A percentile compares a stretch with the other conserved stretches of the same genome.
phyloP scores from a whole-genome alignment of 176 grass and related monocot genomes.

The Hordeum vulgare region DNA sequence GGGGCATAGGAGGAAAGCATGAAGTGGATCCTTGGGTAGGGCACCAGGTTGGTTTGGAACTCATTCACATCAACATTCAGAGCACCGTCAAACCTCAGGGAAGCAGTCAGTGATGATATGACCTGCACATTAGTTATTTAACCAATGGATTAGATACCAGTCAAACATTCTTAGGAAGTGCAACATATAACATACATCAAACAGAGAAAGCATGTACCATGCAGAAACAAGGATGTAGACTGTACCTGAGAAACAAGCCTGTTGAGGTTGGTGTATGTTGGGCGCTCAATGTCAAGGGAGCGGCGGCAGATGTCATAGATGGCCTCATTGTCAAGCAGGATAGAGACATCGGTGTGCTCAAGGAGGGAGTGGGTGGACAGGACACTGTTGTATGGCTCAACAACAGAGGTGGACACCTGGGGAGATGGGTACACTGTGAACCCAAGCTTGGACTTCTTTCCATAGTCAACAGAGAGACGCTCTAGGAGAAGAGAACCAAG shows the following conservation, averaged over 20 bases:
- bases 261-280: slow-evolving; percentile 39
- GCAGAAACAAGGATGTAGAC: neutral
- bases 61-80: slow-evolving; percentile 42
- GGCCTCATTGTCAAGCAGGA: slow-evolving; percentile 28
- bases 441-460: slow-evolving; percentile 48
- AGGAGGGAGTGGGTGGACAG: slow-evolving; percentile 47
- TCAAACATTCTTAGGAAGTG: neutral
- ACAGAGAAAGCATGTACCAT: neutral
- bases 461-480: slow-evolving; percentile 42
- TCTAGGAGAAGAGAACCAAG: slow-evolving; percentile 45
- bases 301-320: slow-evolving; percentile 37
- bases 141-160: neutral
- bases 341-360: slow-evolving; percentile 36
- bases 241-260: slow-evolving; percentile 32
- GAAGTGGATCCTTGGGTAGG: slow-evolving; percentile 48
- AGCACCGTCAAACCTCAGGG: slow-evolving; percentile 46
- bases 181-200: neutral
- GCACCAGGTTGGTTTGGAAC: slow-evolving; percentile 44
- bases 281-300: slow-evolving; percentile 39
- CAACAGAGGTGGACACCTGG: slow-evolving; percentile 44
- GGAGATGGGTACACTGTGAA: slow-evolving; percentile 48
- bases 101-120: slow-evolving; percentile 40
- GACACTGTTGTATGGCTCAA: slow-evolving; percentile 53
- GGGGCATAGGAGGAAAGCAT: slow-evolving; percentile 48
- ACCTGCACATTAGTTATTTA: neutral